A percentile compares a stretch with the other conserved stretches of the same genome.
phyloP scores from a whole-genome alignment of 2,329 filamentous ascomycete genomes.

The Trichoderma atroviride region DNA sequence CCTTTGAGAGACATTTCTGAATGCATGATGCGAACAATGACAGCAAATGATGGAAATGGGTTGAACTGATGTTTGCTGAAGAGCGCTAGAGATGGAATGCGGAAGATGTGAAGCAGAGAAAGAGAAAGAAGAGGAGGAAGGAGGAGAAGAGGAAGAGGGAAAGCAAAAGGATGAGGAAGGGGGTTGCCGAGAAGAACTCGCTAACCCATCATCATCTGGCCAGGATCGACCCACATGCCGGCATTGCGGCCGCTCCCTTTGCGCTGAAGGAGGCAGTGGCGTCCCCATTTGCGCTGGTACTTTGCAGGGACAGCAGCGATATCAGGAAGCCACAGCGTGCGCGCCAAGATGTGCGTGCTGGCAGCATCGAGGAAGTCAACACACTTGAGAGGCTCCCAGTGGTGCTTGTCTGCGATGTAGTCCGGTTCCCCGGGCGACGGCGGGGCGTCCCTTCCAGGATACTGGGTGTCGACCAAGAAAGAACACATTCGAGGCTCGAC shows the following conservation, averaged over 20 bases:
- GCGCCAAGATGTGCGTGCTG: conserved; percentile 71
- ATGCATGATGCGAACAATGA: too few species aligned
- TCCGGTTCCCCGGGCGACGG: conserved; percentile 74
- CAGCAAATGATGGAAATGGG: too few species aligned
- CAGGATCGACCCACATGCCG: conserved; percentile 13
- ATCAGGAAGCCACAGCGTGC: conserved; percentile 82
- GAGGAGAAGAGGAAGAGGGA: background rate
- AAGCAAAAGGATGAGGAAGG: background rate
- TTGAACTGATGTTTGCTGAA: too few species aligned
- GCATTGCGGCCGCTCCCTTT: conserved; percentile 38
- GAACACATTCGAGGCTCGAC: conserved; percentile 73
- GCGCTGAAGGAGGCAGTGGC: conserved; percentile 79
- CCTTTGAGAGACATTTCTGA: too few species aligned
- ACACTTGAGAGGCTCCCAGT: conserved; percentile 79
- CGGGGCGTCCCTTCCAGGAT: conserved; percentile 57
- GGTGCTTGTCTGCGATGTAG: conserved; percentile 71
- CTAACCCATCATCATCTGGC: conserved; percentile 26
- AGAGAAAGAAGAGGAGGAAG: background rate
- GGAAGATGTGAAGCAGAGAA: too few species aligned
- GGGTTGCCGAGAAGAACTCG: background rate
- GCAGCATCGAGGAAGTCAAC: conserved; percentile 78
- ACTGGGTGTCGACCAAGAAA: conserved; percentile 87
- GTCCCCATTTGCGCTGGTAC: conserved; percentile 78
- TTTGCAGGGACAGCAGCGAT: conserved; percentile 67
- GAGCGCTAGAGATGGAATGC: too few species aligned